These are phyloP conservation scores for Scheffersomyces stambukii DNA, from an alignment of 1,139 yeast species.

Conservation along the genomic window DNA sequence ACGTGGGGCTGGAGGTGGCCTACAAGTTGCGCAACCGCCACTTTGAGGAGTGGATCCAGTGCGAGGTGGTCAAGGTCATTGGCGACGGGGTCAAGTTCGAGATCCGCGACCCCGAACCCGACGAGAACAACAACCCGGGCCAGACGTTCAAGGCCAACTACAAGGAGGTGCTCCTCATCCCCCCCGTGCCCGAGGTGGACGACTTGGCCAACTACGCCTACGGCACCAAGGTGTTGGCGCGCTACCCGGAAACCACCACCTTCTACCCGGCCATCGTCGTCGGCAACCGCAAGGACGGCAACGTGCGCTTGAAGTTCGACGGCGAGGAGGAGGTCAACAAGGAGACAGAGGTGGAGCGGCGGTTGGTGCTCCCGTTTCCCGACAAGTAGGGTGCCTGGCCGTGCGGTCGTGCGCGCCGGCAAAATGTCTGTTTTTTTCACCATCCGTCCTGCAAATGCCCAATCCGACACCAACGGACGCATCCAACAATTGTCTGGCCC, in stretches of 20 bases:
- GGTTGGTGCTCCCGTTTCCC: constrained; percentile 78
- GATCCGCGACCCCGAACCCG: constrained; percentile 96
- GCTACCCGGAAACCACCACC: constrained; percentile 97
- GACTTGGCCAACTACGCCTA: constrained; percentile 57
- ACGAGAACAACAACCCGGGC: constrained; percentile 86
- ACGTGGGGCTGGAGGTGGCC: constrained; percentile 82
- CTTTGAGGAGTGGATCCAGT: constrained; percentile 92
- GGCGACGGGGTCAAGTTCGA: constrained; percentile 79
- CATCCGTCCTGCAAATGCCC: too few relatives aligned
- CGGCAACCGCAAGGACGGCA: constrained; percentile 71
- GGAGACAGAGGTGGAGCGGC: constrained; percentile 87
- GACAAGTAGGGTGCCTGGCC: constrained; percentile 29
- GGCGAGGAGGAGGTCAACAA: constrained; percentile 97
- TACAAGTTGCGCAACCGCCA: constrained; percentile 68
- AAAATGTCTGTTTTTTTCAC: too few relatives aligned
- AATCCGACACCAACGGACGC: too few relatives aligned
- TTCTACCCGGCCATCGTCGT: constrained; percentile 93
- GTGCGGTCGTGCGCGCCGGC: too few relatives aligned
- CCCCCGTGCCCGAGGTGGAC: constrained; percentile 36
- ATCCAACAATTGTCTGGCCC: too few relatives aligned
- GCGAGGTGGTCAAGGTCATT: constrained; percentile 75
- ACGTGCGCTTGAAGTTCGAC: constrained; percentile 79
- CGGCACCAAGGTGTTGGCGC: constrained; percentile 81
- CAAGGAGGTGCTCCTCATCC: constrained; percentile 76
- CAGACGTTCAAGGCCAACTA: constrained; percentile 79